Conservation (phyloP, 108 stramenopile genomes). For the Chaetoceros tenuissimus region DNA sequence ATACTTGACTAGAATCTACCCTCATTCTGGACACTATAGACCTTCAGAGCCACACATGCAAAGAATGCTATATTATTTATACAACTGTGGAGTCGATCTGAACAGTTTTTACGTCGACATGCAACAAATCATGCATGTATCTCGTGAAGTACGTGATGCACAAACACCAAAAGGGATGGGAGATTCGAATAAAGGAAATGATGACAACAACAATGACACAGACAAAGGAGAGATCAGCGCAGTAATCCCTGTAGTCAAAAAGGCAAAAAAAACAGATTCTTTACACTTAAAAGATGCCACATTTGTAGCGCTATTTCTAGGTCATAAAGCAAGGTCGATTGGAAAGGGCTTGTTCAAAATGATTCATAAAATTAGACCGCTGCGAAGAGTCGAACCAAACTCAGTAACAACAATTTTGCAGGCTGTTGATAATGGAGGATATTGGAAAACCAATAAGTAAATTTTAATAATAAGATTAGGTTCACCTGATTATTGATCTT, state of each 20-base stretch:
- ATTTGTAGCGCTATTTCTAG: conserved; percentile 68
- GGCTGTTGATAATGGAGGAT: neutral
- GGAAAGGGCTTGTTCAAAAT: conserved; percentile 67
- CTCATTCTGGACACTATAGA: conserved; percentile 92
- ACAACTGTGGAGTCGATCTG: conserved; percentile 65
- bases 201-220: neutral
- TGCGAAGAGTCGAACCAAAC: conserved; percentile 18
- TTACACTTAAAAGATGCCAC: conserved; percentile 57
- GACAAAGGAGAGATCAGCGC: neutral
- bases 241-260: conserved; percentile 17
- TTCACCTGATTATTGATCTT: too few relatives aligned
- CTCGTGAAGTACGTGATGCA: conserved; percentile 39
- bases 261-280: conserved; percentile 63
- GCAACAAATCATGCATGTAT: conserved; percentile 83
- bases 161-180: conserved; percentile 24
- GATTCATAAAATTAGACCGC: conserved; percentile 69
- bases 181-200: conserved; percentile 1
- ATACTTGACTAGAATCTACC: conserved; percentile 67
- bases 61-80: conserved; percentile 72
- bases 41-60: conserved; percentile 77
- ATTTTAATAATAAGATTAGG: too few relatives aligned
- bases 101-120: conserved; percentile 75
- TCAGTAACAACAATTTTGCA: conserved; percentile 1
- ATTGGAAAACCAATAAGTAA: too few relatives aligned
- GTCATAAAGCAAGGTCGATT: conserved; percentile 73